Base-by-base conservation (phyloP, 2,329 filamentous ascomycete species). In the Nannizziopsis arthrosporioides region DNA sequence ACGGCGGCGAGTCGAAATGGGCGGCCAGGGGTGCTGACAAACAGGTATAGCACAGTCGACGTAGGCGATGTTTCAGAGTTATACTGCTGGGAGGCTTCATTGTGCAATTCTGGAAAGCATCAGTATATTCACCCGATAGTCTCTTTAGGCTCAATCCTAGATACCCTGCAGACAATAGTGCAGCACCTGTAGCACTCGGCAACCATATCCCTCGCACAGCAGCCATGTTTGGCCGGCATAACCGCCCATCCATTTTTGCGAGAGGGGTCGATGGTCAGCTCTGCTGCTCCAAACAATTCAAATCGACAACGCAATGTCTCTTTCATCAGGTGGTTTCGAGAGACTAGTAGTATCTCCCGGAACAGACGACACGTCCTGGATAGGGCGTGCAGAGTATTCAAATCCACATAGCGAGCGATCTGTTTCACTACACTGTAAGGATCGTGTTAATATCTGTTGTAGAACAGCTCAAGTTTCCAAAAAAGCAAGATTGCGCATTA, bases 141-240 rank as follows among this genome's bases (percentile, higher is more conserved):
- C 15, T n/a, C 7, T 22, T 18, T 47, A n/a, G 31, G 15, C 15
- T 42, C 34, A 18, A 34, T 11, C 14, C 41, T 27, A 65, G 77
- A 63, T 75, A 93, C 88, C 67, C 90, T 78, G 65, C 90, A 96
- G 48, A 94, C 80, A 19, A 88, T 74, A 22, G 70, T 79, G 35
- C 76, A 77, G 63, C 90, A 96, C 53, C 81, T 77, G 48, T 86
- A 78, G 64, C 90, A 95, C 56, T 84, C 82, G 37, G 75, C 77
- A 4, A 96, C 90, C 77, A 94, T 77, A 64, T 95, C 90, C 52
- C 86, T 75, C 17, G 90, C 90, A 62, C 90, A 96, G 57, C 76
- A 75, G 4, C 84, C 81, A 22, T 84, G 74, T 65, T 86, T 90
- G 45, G 83, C 82, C 53, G 73, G 74, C 56, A 67, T 78, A 54